Base-by-base conservation (phyloP, 2,329 filamentous ascomycete species). In the Sporothrix protearum region DNA sequence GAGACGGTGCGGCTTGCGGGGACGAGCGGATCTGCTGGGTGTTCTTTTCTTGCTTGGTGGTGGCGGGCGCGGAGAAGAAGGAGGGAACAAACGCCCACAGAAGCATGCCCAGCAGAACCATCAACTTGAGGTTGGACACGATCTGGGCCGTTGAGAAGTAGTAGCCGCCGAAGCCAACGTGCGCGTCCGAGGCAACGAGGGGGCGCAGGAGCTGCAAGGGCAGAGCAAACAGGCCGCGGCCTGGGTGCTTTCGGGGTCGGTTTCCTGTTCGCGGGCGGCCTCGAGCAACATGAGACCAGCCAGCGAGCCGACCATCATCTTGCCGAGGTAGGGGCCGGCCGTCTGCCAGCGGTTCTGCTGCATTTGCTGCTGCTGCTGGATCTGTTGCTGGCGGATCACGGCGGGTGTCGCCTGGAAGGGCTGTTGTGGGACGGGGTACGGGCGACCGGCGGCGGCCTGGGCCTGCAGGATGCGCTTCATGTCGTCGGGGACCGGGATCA, bases 231-330 rank as follows among this genome's bases (percentile, higher is more conserved):
- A 94, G 84, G 2, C 91, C 91, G 49, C 88, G 87, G 61, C 90
- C 67, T 88, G 84, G 6, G 89, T 84, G 1, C 85, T 85, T 68
- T 92, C 89, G 63, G 85, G 86, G 76, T 88, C 87, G 78, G 88
- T 81, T 80, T 93, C 87, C 75, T 89, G 82, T 78, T 91, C 87
- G 47, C 86, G 85, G 71, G 94, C 85, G 0, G 93, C 93, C 81
- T 97, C 94, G 76, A 97, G 82, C 45, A 97, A 86, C 94, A 98
- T 97, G 22, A 98, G 84, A 16, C 93, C 94, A 30, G 94, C 95
- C 72, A 98, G 86, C 22, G 94, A 95, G 55, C 95, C 95, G 5
- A 97, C 89, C 92, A 97, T 96, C 75, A 97, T 85, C 81, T 96
- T 97, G 68, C 87, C 88, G 72, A 87, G 85, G 73, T 89, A 90